These are phyloP conservation scores for Claviceps lovelessii DNA, from an alignment of 2,329 filamentous ascomycete genomes.

Conservation along the genomic window DNA sequence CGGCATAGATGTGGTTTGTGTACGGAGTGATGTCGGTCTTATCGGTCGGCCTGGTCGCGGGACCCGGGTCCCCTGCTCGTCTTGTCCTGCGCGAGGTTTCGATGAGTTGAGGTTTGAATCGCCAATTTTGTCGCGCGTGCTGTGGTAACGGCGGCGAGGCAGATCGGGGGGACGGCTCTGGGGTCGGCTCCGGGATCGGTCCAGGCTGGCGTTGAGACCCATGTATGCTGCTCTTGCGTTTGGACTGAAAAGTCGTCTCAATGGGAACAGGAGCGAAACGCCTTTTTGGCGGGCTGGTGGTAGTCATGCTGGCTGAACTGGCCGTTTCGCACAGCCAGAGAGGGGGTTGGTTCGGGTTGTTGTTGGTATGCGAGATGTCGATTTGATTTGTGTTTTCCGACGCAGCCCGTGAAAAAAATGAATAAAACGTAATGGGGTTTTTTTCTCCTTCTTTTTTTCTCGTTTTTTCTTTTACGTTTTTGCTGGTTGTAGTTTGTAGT, in stretches of 20 bases:
- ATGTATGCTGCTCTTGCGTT: slow-evolving; percentile 22
- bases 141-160: slow-evolving; percentile 28
- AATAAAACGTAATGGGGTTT: too few species aligned
- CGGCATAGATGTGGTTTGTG: slow-evolving; percentile 44
- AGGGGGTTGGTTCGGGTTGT: neutral
- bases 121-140: slow-evolving; percentile 28
- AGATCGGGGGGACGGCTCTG: slow-evolving; percentile 37
- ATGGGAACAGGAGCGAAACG: slow-evolving; percentile 57
- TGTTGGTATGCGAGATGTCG: neutral
- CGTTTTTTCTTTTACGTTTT: too few species aligned
- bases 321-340: neutral
- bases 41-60: slow-evolving; percentile 48
- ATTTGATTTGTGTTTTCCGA: neutral
- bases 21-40: slow-evolving; percentile 59
- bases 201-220: slow-evolving; percentile 16
- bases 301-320: slow-evolving; percentile 20
- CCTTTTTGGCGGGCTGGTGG: slow-evolving; percentile 30
- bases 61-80: slow-evolving; percentile 48
- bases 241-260: slow-evolving; percentile 54
- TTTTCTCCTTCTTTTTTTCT: too few species aligned
- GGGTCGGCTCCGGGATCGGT: slow-evolving; percentile 43
- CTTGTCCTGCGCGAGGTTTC: slow-evolving; percentile 63
- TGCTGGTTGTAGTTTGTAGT: neutral
- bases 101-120: slow-evolving; percentile 66
- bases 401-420: neutral